These are phyloP conservation scores for Eragrostis tef DNA, from an alignment of 202 grass and related monocot species.

Conservation along the genomic window DNA sequence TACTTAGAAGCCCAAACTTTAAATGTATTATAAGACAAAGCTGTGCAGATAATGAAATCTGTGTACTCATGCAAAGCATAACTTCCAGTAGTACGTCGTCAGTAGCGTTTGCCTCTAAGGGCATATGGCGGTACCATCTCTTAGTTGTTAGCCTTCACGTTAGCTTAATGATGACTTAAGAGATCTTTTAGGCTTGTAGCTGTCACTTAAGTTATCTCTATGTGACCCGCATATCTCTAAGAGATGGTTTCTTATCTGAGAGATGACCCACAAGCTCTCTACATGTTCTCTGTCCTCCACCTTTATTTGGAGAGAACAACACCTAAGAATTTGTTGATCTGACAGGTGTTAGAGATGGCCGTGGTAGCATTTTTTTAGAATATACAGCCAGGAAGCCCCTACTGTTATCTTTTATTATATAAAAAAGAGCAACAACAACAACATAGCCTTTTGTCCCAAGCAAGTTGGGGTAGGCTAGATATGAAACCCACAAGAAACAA, in stretches of 20 bases:
- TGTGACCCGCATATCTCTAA: neutral
- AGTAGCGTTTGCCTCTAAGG: neutral
- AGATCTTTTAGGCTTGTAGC: neutral
- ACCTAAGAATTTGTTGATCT: neutral
- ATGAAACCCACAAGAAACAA: too few relatives aligned
- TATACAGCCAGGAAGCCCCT: too few relatives aligned
- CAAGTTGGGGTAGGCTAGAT: too few relatives aligned
- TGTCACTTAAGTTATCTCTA: neutral
- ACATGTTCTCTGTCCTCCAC: neutral
- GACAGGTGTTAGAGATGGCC: neutral
- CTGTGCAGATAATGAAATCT: slow-evolving; percentile 23
- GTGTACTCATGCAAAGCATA: neutral
- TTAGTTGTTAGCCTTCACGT: neutral
- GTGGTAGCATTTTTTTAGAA: slow-evolving; percentile 1
- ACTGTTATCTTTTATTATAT: too few relatives aligned
- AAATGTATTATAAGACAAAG: neutral
- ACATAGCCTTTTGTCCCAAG: too few relatives aligned
- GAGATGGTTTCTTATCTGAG: neutral
- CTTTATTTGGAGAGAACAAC: neutral
- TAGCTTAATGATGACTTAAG: neutral
- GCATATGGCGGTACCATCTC: neutral
- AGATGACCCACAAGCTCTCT: neutral
- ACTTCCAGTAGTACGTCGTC: neutral
- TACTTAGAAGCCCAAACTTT: neutral
- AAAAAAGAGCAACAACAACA: too few relatives aligned